Evolutionary conservation across 768 basidiomycete genomes (phyloP).

Genomic region (Pleurotus tuoliensis): DNA sequence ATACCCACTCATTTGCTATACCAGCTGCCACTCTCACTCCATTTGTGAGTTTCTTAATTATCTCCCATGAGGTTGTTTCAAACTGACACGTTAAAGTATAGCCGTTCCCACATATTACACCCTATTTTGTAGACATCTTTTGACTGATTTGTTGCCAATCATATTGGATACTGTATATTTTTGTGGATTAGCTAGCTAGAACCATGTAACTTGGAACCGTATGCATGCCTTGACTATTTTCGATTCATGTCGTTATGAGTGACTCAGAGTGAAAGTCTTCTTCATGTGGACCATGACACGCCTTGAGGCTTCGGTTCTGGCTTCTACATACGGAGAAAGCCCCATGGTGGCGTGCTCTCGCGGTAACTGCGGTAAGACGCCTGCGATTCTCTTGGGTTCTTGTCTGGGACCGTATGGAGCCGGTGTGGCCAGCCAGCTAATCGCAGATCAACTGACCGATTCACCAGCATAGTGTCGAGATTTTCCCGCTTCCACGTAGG

Average conservation of each 20-base stretch:
- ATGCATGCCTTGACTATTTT: background rate
- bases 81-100: conserved; percentile 5
- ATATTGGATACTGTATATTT: background rate
- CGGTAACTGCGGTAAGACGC: background rate
- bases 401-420: background rate
- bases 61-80: background rate
- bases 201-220: background rate
- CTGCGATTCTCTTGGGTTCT: background rate
- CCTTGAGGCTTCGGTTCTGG: background rate
- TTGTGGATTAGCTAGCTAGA: background rate
- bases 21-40: conserved; percentile 23
- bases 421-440: conserved; percentile 3
- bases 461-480: conserved; percentile 2
- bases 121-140: conserved; percentile 3
- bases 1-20: conserved; percentile 37
- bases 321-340: background rate
- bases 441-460: conserved; percentile 5
- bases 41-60: conserved; percentile 14
- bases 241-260: background rate
- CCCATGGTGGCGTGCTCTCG: background rate
- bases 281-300: background rate
- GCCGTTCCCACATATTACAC: conserved; percentile 2
- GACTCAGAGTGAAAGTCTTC: background rate
- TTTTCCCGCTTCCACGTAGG: conserved; percentile 3
- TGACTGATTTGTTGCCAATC: background rate